phyloP scores from a whole-genome alignment of 352 stramenopile genomes.

The Plasmopara muralis region DNA sequence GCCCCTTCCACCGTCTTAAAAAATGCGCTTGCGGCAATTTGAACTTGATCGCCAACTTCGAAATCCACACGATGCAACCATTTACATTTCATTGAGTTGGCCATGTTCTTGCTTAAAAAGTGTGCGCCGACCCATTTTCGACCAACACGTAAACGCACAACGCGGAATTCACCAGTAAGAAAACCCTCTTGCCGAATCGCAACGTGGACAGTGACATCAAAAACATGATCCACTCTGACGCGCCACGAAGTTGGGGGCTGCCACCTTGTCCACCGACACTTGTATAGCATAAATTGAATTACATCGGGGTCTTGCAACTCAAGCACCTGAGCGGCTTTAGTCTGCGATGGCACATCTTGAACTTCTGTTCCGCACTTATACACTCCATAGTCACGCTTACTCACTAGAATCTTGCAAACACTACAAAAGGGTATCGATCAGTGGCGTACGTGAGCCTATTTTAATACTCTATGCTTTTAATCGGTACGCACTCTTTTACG shows the following conservation, averaged over 20 bases:
- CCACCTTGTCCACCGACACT: conserved; percentile 49
- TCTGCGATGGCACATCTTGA: conserved; percentile 36
- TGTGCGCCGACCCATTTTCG: conserved; percentile 64
- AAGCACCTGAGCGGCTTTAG: conserved; percentile 25
- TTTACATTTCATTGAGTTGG: conserved; percentile 23
- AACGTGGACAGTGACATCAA: conserved; percentile 48
- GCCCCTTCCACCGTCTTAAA: conserved; percentile 44
- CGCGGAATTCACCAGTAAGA: conserved; percentile 41
- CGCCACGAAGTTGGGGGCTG: conserved; percentile 53
- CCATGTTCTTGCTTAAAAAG: conserved; percentile 42
- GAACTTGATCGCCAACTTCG: conserved; percentile 29
- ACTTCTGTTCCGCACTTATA: conserved; percentile 37
- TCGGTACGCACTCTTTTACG: conserved; percentile 37
- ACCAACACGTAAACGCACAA: conserved; percentile 48
- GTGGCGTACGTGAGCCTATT: neutral
- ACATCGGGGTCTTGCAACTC: conserved; percentile 30
- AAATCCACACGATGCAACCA: conserved; percentile 71
- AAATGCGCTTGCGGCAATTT: conserved; percentile 40
- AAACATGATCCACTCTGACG: conserved; percentile 60
- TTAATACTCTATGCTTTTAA: neutral
- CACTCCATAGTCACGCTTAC: conserved; percentile 44
- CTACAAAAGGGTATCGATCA: conserved; percentile 16
- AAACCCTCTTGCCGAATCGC: conserved; percentile 39
- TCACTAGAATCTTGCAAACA: conserved; percentile 42
- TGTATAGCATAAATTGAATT: conserved; percentile 29